Percentiles rank a stretch among this genome's conserved stretches.
These are phyloP conservation scores for Sextonia rubra DNA, from an alignment of 164 flowering plant species.

Conservation along the genomic window DNA sequence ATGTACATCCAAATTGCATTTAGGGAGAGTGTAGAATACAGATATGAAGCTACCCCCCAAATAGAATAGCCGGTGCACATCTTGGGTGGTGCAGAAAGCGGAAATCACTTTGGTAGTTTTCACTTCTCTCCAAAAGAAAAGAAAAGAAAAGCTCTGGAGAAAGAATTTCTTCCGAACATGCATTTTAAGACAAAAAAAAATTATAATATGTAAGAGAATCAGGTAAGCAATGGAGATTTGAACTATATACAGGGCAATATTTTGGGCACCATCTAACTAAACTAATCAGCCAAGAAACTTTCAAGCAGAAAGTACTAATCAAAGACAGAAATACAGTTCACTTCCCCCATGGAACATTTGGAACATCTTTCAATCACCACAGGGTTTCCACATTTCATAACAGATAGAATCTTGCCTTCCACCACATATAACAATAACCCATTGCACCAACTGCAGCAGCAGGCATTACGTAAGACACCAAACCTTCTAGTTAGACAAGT, in stretches of 20 bases:
- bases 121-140: too few species aligned
- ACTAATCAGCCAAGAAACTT: not conserved
- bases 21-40: too few species aligned
- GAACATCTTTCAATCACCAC: not conserved
- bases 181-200: too few species aligned
- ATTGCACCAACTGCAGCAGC: conserved; percentile 90
- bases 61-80: too few species aligned
- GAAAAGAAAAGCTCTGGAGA: too few species aligned
- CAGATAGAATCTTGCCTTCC: conserved; percentile 59
- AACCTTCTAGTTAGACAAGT: conserved; percentile 34
- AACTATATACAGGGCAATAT: not conserved
- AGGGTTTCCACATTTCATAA: not conserved
- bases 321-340: not conserved
- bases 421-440: conserved; percentile 96
- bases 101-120: too few species aligned
- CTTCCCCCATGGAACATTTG: not conserved
- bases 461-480: conserved; percentile 64
- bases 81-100: too few species aligned
- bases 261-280: not conserved
- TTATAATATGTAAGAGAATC: too few species aligned
- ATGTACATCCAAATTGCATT: too few species aligned
- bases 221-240: too few species aligned
- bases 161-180: too few species aligned
- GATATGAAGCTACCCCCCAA: too few species aligned
- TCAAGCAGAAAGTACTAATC: not conserved